These are phyloP conservation scores for Erodium maritimum DNA, from an alignment of 345 rosid species.

Conservation along the genomic window DNA sequence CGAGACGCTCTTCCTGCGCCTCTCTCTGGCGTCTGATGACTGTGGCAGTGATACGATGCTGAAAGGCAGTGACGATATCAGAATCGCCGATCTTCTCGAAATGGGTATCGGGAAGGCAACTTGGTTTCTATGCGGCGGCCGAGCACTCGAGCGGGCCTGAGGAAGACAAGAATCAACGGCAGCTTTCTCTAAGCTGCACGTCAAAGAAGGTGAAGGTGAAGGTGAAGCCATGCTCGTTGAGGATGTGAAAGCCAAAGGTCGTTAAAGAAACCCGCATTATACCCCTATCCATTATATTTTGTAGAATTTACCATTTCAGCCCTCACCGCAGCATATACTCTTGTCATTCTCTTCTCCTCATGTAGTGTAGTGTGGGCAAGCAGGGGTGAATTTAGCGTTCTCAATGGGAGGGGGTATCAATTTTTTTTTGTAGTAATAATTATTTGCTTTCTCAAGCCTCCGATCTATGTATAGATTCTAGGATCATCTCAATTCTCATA, in stretches of 20 bases:
- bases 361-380: too few relatives aligned
- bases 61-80: constrained; percentile 38
- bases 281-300: not conserved
- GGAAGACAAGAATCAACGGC: constrained; percentile 12
- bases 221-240: constrained; percentile 34
- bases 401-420: too few relatives aligned
- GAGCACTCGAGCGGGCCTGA: constrained; percentile 16
- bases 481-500: too few relatives aligned
- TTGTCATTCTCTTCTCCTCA: too few relatives aligned
- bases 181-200: constrained; percentile 20
- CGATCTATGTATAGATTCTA: too few relatives aligned
- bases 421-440: too few relatives aligned
- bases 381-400: too few relatives aligned
- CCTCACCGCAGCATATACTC: too few relatives aligned
- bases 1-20: constrained; percentile 66
- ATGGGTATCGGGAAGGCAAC: constrained; percentile 24
- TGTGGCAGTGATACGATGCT: constrained; percentile 31
- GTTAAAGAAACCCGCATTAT: not conserved
- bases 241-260: not conserved
- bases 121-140: constrained; percentile 18
- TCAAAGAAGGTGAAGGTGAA: not conserved
- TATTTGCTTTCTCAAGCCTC: too few relatives aligned
- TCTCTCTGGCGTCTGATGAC: constrained; percentile 58
- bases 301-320: not conserved
- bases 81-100: constrained; percentile 46